These are phyloP conservation scores for Apiotrichum porosum DNA, from an alignment of 1,284 basidiomycete species.

Conservation along the genomic window DNA sequence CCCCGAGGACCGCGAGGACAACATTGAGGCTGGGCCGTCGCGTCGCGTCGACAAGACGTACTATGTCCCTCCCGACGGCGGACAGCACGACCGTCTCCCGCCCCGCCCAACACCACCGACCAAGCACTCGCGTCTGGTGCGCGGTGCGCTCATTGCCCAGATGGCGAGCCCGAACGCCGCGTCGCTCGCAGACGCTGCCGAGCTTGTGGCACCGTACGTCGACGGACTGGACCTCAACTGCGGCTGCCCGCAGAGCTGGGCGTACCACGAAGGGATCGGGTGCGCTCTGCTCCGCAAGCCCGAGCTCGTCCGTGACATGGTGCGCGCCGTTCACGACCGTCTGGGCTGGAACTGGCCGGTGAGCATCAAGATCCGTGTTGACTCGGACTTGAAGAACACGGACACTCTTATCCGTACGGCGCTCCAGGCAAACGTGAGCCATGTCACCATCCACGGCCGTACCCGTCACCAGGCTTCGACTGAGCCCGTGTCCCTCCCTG, in stretches of 20 bases:
- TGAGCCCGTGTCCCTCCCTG: constrained; percentile 53
- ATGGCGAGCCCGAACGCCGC: constrained; percentile 54
- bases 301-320: constrained; percentile 56
- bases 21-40: too few species aligned
- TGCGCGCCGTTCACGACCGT: constrained; percentile 53
- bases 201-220: constrained; percentile 52
- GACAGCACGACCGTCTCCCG: constrained; percentile 31
- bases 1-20: background rate
- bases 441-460: constrained; percentile 58
- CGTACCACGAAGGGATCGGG: constrained; percentile 56
- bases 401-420: constrained; percentile 53
- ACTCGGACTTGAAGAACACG: constrained; percentile 53
- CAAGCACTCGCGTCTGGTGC: constrained; percentile 40
- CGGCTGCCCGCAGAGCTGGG: constrained; percentile 55
- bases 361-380: constrained; percentile 58
- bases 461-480: constrained; percentile 56
- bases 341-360: constrained; percentile 56
- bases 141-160: constrained; percentile 55
- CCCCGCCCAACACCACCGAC: constrained; percentile 26
- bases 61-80: constrained; percentile 6
- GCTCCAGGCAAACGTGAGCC: constrained; percentile 39
- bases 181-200: constrained; percentile 56
- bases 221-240: constrained; percentile 60
- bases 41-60: constrained; percentile 15
- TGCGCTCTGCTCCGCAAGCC: constrained; percentile 57